phyloP scores from a whole-genome alignment of 495 filamentous ascomycete genomes.

The Neurospora sp. region DNA sequence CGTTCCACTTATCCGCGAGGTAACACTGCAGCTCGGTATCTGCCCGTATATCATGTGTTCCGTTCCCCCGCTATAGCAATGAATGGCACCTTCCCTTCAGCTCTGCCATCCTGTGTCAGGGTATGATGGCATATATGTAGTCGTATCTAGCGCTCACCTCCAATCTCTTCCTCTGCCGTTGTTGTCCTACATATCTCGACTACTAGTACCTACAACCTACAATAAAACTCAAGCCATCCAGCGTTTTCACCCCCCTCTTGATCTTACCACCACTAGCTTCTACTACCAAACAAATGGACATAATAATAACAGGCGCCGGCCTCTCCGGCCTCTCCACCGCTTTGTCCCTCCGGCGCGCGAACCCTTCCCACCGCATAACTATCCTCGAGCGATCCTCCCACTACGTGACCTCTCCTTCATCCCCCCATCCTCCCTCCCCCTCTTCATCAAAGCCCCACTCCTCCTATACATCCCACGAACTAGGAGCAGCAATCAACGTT shows the following conservation, averaged over 20 bases:
- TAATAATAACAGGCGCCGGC: conserved; percentile 47
- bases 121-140: neutral
- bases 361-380: conserved; percentile 37
- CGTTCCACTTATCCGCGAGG: neutral
- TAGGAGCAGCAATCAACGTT: conserved; percentile 46
- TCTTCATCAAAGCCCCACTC: neutral
- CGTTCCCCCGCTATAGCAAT: neutral
- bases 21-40: neutral
- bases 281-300: conserved; percentile 7
- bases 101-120: neutral
- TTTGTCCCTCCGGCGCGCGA: conserved; percentile 40
- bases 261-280: neutral
- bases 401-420: conserved; percentile 7
- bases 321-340: conserved; percentile 49
- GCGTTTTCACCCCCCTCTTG: too few species aligned
- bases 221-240: neutral
- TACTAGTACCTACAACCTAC: too few species aligned
- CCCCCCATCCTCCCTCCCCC: conserved; percentile 4
- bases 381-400: conserved; percentile 43
- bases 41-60: neutral
- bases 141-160: neutral
- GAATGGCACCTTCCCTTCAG: neutral
- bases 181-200: neutral
- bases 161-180: neutral
- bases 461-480: conserved; percentile 22